Evolutionary conservation across 441 rosid genomes (phyloP).

Genomic region (Populus hybrid): DNA sequence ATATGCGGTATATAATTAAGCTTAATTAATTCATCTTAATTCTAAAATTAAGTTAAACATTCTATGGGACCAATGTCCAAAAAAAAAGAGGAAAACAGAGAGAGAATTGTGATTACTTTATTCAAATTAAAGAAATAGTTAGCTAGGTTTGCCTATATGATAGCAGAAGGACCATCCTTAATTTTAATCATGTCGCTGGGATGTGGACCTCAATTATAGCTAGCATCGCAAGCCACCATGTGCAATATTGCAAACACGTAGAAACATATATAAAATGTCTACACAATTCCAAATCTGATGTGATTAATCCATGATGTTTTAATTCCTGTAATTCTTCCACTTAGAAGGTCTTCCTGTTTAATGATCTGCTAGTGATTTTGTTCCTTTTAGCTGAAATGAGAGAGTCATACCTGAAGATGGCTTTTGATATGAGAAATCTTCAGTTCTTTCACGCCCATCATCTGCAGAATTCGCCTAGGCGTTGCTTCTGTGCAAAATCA

Average conservation of each 20-base stretch:
- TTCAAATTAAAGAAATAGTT: neutral
- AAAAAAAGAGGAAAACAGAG: too few species aligned
- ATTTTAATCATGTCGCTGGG: neutral
- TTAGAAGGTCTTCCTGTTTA: neutral
- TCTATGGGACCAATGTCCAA: neutral
- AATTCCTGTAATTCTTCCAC: neutral
- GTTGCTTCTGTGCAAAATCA: conserved; percentile 35
- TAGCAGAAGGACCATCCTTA: neutral
- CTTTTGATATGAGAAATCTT: conserved; percentile 45
- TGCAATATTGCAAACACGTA: neutral
- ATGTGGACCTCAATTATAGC: neutral
- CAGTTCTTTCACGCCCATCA: conserved; percentile 38
- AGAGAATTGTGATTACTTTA: neutral
- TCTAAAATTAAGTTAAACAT: neutral
- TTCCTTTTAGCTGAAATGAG: neutral
- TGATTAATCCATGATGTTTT: too few species aligned
- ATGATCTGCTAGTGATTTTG: neutral
- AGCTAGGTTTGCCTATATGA: neutral
- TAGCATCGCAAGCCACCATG: neutral
- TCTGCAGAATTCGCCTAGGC: conserved; percentile 41
- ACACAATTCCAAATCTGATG: neutral
- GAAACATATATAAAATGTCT: neutral
- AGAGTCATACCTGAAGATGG: conserved; percentile 43
- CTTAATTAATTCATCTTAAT: too few species aligned
- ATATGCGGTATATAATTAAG: neutral